Base-by-base conservation (phyloP, 257 asterid genomes). In the Solanum paucissectum region DNA sequence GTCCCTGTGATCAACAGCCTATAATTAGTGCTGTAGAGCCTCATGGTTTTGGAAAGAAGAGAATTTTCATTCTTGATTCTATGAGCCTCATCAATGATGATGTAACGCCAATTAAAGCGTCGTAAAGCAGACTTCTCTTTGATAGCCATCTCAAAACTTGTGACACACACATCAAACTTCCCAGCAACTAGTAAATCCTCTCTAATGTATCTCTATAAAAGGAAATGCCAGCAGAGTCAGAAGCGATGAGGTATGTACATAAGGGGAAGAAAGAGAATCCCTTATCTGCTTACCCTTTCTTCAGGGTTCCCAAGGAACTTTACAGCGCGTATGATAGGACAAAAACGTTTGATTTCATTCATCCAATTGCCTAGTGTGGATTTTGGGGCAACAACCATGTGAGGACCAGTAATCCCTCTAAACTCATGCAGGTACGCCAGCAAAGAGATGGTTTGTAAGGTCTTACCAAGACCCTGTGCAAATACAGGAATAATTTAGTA, bases 351-450 rank as follows among this genome's bases (percentile, higher is more conserved):
- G 87, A 97, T 96, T 92, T 97, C 99, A 88, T 97, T 97, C 99
- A 97, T 97, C 99, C 99, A 97, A 89, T 97, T 96, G n/a, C 99
- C 99, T 60, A 97, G 99, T 23, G 99, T 97, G 85, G 99, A 97
- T 90, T 97, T 97, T 12, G 99, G 99, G 77, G 99, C 98, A 90
- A 96, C 99, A 89, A 97, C 99, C 99, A 97, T 97, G 91, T 97
- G 99, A 83, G 99, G 99, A 72, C 99, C 99, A 64, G 98, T 97
- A 88, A 97, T 97, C 88, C 99, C 99, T 92, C 98, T 93, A 90
- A 95, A 97, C 90, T 97, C 99, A 71, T 94, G 95, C 90, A 97
- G 94, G 91, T 97, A 97, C 34, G 99, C 99, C 90, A 97, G 71
- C 92, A 97, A 94, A 29, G 99, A 97, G 81, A 97, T 97, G 86